Evolutionary conservation across 2,329 filamentous ascomycete genomes (phyloP).

Genomic region (Penicillium decumbens): DNA sequence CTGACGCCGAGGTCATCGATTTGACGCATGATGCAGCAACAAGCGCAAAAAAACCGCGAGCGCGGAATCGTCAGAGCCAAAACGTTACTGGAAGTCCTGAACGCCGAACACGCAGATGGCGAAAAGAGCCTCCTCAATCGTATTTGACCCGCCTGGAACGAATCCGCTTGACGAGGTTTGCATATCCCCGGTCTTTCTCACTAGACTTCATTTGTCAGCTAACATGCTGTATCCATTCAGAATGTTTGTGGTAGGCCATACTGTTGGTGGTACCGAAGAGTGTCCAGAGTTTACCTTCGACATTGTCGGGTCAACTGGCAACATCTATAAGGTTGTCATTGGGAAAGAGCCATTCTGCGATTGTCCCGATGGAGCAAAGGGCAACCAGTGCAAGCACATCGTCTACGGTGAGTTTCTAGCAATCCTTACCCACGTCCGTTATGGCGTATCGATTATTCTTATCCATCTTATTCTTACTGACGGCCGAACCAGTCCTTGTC

Average conservation of each 20-base stretch:
- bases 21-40: not conserved
- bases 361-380: constrained; percentile 52
- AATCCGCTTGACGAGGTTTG: constrained; percentile 41
- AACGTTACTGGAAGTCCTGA: constrained; percentile 25
- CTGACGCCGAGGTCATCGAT: not conserved
- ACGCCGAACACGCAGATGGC: constrained; percentile 40
- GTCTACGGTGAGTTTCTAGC: constrained; percentile 47
- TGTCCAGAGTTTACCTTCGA: constrained; percentile 50
- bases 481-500: constrained; percentile 46
- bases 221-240: constrained; percentile 23
- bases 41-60: not conserved
- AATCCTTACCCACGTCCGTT: too few species aligned
- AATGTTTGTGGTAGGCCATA: constrained; percentile 56
- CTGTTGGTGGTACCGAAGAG: constrained; percentile 41
- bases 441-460: not conserved
- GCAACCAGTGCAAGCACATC: constrained; percentile 62
- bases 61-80: not conserved
- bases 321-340: constrained; percentile 58
- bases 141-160: constrained; percentile 48
- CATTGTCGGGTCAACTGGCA: constrained; percentile 59
- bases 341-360: constrained; percentile 50
- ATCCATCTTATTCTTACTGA: constrained; percentile 15
- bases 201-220: not conserved
- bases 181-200: not conserved
- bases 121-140: constrained; percentile 42